Conservation (phyloP, 805 yeast genomes). For the Wickerhamiella azyma region DNA sequence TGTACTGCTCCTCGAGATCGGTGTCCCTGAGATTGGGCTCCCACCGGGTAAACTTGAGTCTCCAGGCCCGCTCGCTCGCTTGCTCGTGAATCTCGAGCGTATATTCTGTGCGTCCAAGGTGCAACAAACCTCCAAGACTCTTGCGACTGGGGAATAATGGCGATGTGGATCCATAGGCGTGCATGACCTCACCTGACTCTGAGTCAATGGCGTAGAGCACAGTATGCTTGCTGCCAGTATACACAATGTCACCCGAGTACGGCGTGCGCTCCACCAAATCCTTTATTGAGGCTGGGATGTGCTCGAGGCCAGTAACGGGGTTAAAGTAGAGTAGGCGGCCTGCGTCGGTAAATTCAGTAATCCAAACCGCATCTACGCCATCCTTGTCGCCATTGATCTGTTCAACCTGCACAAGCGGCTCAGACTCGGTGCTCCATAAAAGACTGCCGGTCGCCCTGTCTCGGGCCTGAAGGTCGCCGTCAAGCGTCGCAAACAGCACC, state of each 20-base stretch:
- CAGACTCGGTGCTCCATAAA: slow-evolving; percentile 62
- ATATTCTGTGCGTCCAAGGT: slow-evolving; percentile 28
- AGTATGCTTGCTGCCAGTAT: slow-evolving; percentile 73
- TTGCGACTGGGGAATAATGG: slow-evolving; percentile 4
- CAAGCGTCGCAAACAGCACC: slow-evolving; percentile 55
- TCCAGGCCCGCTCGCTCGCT: slow-evolving; percentile 53
- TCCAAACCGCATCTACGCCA: slow-evolving; percentile 35
- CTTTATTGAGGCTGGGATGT: slow-evolving; percentile 66
- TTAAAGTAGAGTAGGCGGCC: slow-evolving; percentile 76
- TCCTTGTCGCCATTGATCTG: slow-evolving; percentile 10
- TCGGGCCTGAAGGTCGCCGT: slow-evolving; percentile 75
- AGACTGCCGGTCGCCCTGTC: slow-evolving; percentile 60
- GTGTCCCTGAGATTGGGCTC: slow-evolving; percentile 77
- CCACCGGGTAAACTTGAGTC: slow-evolving; percentile 78
- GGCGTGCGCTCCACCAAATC: slow-evolving; percentile 76
- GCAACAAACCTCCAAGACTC: neutral
- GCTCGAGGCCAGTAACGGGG: slow-evolving; percentile 58
- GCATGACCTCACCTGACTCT: slow-evolving; percentile 55
- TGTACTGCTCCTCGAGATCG: slow-evolving; percentile 32
- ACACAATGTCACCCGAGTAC: slow-evolving; percentile 65
- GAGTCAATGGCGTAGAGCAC: slow-evolving; percentile 64
- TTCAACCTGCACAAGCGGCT: slow-evolving; percentile 38
- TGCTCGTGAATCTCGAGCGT: slow-evolving; percentile 51
- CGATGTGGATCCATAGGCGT: slow-evolving; percentile 49
- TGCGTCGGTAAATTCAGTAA: slow-evolving; percentile 80